Evolutionary conservation across 768 basidiomycete genomes (phyloP).

Genomic region (Serpula lacrymans): DNA sequence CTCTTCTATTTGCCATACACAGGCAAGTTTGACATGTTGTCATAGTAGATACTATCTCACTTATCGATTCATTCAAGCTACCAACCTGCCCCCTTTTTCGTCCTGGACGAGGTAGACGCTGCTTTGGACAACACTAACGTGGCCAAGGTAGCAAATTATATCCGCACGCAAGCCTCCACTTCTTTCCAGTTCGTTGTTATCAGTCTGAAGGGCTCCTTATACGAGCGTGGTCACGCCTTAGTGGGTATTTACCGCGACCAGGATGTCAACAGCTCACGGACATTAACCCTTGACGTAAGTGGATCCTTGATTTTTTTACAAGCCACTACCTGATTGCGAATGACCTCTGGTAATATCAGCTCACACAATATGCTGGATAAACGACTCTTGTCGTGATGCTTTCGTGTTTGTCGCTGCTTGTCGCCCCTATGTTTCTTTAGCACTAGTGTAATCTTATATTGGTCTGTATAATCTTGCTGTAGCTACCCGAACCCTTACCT

Average conservation of each 20-base stretch:
- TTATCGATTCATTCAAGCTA: constrained; percentile 51
- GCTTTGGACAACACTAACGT: constrained; percentile 99
- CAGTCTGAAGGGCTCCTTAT: constrained; percentile 90
- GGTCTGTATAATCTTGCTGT: no score
- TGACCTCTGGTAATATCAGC: constrained; percentile 27
- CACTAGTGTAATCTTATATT: no score
- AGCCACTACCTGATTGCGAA: background rate
- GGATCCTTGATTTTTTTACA: background rate
- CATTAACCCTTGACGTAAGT: constrained; percentile 86
- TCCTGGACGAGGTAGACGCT: constrained; percentile 97
- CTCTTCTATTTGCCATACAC: constrained; percentile 94
- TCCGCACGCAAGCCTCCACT: constrained; percentile 78
- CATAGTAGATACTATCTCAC: background rate
- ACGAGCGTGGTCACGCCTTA: constrained; percentile 84
- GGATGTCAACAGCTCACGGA: constrained; percentile 87
- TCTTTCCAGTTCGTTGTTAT: constrained; percentile 96
- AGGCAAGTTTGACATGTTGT: constrained; percentile 45
- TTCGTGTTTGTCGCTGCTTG: no score
- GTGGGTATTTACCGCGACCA: constrained; percentile 96
- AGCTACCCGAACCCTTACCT: no score
- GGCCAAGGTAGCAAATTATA: constrained; percentile 92
- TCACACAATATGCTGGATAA: constrained; percentile 62
- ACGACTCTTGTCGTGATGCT: no score
- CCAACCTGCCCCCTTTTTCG: constrained; percentile 96
- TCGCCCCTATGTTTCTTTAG: no score